Evolutionary conservation across 805 yeast species (phyloP).

Genomic region (Myxozyma melibiosi): DNA sequence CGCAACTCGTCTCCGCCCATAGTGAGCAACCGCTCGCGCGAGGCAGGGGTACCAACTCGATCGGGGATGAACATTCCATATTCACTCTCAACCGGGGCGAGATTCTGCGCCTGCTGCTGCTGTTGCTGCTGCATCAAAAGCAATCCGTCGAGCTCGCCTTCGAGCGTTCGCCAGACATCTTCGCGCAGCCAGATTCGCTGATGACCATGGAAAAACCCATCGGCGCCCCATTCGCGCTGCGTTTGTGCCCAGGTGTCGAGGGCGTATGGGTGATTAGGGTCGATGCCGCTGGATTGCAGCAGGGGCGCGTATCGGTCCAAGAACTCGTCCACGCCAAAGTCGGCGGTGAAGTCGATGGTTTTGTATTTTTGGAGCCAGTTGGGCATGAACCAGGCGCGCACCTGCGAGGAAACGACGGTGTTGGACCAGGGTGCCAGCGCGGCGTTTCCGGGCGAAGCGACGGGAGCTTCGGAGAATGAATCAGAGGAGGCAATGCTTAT

Average conservation of each 20-base stretch:
- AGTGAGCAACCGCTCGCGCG: conserved; percentile 15
- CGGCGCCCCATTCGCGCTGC: conserved; percentile 41
- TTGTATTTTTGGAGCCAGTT: conserved; percentile 46
- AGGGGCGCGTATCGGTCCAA: conserved; percentile 41
- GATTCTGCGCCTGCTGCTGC: conserved; percentile 2
- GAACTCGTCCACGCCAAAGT: conserved; percentile 46
- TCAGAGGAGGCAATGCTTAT: conserved; percentile 31
- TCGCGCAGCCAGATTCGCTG: conserved; percentile 46
- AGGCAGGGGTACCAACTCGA: conserved; percentile 7
- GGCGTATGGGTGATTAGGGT: conserved; percentile 35
- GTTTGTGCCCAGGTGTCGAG: conserved; percentile 43
- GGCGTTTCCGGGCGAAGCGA: conserved; percentile 32
- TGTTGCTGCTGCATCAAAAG: conserved; percentile 23
- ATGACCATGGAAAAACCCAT: conserved; percentile 43
- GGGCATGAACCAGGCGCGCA: conserved; percentile 42
- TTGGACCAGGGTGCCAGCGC: conserved; percentile 42
- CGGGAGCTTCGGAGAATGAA: conserved; percentile 25
- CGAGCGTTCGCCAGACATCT: conserved; percentile 44
- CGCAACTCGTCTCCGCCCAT: neutral
- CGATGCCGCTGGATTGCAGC: conserved; percentile 37
- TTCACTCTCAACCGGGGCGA: neutral
- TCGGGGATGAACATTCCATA: conserved; percentile 10
- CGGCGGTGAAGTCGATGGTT: conserved; percentile 45
- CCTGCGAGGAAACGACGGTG: conserved; percentile 43
- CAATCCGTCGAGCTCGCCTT: conserved; percentile 35